Evolutionary conservation across 495 filamentous ascomycete species (phyloP), one percentile per base, ranked within the genome.

Genomic region (Penicillium canescens): DNA sequence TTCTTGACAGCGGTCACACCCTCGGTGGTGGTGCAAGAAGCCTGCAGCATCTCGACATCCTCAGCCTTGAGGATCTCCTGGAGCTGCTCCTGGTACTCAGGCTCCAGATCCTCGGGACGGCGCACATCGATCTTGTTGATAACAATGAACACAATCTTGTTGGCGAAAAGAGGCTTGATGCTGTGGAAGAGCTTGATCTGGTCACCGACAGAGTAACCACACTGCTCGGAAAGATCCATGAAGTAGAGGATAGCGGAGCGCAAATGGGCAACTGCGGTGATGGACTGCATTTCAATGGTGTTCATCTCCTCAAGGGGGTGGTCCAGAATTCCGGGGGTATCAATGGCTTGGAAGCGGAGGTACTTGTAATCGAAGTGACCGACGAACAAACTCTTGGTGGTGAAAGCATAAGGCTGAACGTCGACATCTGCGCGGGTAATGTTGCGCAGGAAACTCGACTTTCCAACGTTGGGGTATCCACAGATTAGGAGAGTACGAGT

Each of bases 291-390:
- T 72, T 98, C 95, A 68, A 98, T 98, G 9, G 94, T 97, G 75
- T 98, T 98, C 94, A 98, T 98, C 76, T 98, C 94, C 73, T 98
- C 95, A 9, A 98, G 81, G 12, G 94, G 95, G 69, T 98, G 95
- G 66, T 98, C 94, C 51, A 98, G 78, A 67, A 98, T 96, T 72
- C 94, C 94, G 11, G 93, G 93, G 58, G 82, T 96, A 82, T 82
- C 90, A 71, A 90, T 94, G 60, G 84, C 88, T 70, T 94, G 90
- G 77, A 96, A 96, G 42, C 92, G 86, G 42, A 96, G 81, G 75
- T 96, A 98, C 70, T 96, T 96, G 80, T 97, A 98, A 77, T 98
- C 94, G 63, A 98, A 96, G 69, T 98, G 94, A 40, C 94, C 94
- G 16, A 98, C 95, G 63, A 97, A 98, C 65, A 98, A 79, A 62